A percentile compares a stretch with the other conserved stretches of the same genome.
These are phyloP conservation scores for Cytospora leucostoma DNA, from an alignment of 2,329 filamentous ascomycete genomes.

Conservation along the genomic window DNA sequence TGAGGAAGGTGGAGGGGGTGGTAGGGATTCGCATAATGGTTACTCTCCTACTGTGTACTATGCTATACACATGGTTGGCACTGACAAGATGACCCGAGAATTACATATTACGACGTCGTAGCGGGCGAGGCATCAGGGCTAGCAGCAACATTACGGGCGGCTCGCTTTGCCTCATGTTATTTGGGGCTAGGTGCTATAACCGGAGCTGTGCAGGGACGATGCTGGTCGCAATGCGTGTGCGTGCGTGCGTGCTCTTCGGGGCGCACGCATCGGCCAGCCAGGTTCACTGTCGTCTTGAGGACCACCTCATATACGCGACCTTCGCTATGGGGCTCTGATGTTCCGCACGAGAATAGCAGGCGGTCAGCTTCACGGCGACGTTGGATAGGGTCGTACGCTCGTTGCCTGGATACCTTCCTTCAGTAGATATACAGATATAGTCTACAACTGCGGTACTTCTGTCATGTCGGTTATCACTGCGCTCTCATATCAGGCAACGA, in stretches of 20 bases:
- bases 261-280: conserved; percentile 2
- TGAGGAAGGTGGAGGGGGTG: background rate
- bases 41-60: background rate
- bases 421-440: too few species aligned
- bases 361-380: too few species aligned
- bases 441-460: too few species aligned
- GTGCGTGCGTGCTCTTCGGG: conserved; percentile 3
- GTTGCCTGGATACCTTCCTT: too few species aligned
- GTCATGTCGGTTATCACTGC: too few species aligned
- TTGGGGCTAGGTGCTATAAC: conserved; percentile 8
- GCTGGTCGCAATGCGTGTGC: background rate
- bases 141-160: background rate
- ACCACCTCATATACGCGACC: background rate
- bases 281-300: background rate
- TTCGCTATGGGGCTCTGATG: too few species aligned
- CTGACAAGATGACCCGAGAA: background rate
- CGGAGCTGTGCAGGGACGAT: conserved; percentile 20
- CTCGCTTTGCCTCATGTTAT: background rate
- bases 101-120: background rate
- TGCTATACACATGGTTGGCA: background rate
- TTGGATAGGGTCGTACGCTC: too few species aligned
- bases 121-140: background rate
- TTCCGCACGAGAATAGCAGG: too few species aligned
- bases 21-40: too few species aligned
- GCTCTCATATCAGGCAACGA: too few species aligned